phyloP scores from a whole-genome alignment of 139 green algal species.

The Haematococcus sp. region DNA sequence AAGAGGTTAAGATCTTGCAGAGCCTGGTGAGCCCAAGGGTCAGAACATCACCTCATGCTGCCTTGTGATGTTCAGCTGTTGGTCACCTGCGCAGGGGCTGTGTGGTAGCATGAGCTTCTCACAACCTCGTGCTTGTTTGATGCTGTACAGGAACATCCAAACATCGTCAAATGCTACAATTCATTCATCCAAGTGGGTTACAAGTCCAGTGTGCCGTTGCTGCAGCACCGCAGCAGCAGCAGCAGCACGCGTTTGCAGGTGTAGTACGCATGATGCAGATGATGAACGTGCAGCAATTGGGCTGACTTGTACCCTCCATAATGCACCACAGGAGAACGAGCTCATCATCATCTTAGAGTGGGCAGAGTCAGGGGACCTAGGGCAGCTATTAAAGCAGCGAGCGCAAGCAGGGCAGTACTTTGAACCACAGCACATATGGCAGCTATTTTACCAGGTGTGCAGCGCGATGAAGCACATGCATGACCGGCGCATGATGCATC shows the following conservation, averaged over 20 bases:
- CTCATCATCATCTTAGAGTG: constrained; percentile 60
- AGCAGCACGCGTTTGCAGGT: too few species aligned
- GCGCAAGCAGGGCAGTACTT: constrained; percentile 16
- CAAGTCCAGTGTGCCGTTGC: too few species aligned
- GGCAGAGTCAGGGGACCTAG: constrained; percentile 54
- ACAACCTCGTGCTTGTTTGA: too few species aligned
- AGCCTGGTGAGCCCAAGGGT: constrained; percentile 15
- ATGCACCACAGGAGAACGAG: constrained; percentile 46
- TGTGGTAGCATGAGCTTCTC: too few species aligned
- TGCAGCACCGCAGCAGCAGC: too few species aligned
- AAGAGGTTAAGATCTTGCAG: constrained; percentile 55
- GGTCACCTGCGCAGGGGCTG: too few species aligned
- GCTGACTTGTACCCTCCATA: neutral
- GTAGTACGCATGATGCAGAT: too few species aligned
- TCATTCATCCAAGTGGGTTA: constrained; percentile 29
- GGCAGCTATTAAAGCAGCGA: constrained; percentile 25
- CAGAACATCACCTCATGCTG: too few species aligned
- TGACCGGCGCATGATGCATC: constrained; percentile 54
- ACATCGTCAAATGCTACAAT: constrained; percentile 54
- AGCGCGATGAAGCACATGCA: constrained; percentile 55
- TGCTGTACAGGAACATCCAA: constrained; percentile 31
- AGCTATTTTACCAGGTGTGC: constrained; percentile 41
- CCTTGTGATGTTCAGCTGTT: too few species aligned
- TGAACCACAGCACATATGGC: constrained; percentile 20
- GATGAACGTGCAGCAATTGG: too few species aligned